A percentile compares a stretch with the other conserved stretches of the same genome.
These are phyloP conservation scores for Calamus simplicifolius DNA, from an alignment of 176 grass and related monocot genomes.

Conservation along the genomic window DNA sequence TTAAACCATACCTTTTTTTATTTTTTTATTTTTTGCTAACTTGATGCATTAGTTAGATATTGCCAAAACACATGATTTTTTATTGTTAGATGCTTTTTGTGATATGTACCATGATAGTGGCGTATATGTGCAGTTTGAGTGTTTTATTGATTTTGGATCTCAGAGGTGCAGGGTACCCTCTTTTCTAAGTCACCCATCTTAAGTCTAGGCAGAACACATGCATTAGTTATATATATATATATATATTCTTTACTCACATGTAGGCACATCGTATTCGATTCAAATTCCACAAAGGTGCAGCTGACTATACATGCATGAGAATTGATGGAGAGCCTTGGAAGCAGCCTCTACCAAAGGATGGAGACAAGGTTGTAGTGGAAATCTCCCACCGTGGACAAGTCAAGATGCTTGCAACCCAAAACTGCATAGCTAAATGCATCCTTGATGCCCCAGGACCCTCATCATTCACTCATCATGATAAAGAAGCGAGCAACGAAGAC, in stretches of 20 bases:
- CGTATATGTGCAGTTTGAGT: too few species aligned
- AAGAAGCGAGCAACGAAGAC: conserved; percentile 2
- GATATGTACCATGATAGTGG: too few species aligned
- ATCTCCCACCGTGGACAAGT: conserved; percentile 68
- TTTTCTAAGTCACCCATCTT: too few species aligned
- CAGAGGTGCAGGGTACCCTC: too few species aligned
- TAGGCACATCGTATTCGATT: conserved; percentile 74
- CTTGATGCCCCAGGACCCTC: conserved; percentile 15
- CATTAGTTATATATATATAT: too few species aligned
- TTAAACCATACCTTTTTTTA: too few species aligned
- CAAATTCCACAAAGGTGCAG: conserved; percentile 48
- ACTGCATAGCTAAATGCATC: conserved; percentile 56
- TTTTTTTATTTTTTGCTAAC: too few species aligned
- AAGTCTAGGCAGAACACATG: too few species aligned
- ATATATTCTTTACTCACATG: not conserved
- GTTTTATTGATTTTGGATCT: too few species aligned
- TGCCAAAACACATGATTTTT: too few species aligned
- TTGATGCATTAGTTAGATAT: too few species aligned
- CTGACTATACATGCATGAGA: conserved; percentile 78
- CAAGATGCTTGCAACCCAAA: conserved; percentile 63
- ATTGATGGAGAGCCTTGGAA: conserved; percentile 97
- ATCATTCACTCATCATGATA: not conserved
- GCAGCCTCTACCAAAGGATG: conserved; percentile 63
- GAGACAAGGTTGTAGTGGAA: conserved; percentile 66
- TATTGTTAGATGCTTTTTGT: too few species aligned